These are phyloP conservation scores for Aureobasidium sp. DNA, from an alignment of 2,329 filamentous ascomycete genomes.

Conservation along the genomic window DNA sequence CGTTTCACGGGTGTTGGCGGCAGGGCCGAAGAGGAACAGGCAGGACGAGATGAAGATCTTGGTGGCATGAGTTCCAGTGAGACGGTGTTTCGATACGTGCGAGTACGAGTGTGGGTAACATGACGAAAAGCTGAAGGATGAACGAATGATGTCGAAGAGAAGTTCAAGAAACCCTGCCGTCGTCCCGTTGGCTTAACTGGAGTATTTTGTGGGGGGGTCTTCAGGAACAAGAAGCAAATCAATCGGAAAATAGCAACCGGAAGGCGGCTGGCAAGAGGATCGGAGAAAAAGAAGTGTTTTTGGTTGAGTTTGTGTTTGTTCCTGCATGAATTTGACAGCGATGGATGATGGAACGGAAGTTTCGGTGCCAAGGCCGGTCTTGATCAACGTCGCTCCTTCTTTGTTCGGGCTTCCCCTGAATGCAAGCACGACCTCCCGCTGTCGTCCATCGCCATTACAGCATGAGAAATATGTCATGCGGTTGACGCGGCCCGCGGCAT, in stretches of 20 bases:
- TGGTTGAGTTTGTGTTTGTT: background rate
- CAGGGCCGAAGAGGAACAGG: background rate
- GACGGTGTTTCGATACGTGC: background rate
- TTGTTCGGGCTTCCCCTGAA: background rate
- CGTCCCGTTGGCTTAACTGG: background rate
- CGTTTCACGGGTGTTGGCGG: background rate
- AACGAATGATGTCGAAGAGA: constrained; percentile 1
- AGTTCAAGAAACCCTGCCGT: background rate
- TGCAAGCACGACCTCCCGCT: constrained; percentile 6
- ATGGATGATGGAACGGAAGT: background rate
- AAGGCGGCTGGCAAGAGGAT: background rate
- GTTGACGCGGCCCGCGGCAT: constrained; percentile 4
- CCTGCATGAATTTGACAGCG: background rate
- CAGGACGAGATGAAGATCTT: background rate
- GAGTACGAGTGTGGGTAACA: constrained; percentile 5
- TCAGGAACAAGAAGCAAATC: constrained; percentile 4
- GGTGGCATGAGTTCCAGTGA: background rate
- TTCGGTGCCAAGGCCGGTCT: background rate
- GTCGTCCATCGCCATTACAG: constrained; percentile 2
- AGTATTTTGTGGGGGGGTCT: background rate
- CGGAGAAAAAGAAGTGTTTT: background rate
- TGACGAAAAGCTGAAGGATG: background rate
- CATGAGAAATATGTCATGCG: background rate
- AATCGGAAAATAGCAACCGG: background rate
- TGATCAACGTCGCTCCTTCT: background rate